phyloP scores from a whole-genome alignment of 331 rosid species.

The Malus hybrid region DNA sequence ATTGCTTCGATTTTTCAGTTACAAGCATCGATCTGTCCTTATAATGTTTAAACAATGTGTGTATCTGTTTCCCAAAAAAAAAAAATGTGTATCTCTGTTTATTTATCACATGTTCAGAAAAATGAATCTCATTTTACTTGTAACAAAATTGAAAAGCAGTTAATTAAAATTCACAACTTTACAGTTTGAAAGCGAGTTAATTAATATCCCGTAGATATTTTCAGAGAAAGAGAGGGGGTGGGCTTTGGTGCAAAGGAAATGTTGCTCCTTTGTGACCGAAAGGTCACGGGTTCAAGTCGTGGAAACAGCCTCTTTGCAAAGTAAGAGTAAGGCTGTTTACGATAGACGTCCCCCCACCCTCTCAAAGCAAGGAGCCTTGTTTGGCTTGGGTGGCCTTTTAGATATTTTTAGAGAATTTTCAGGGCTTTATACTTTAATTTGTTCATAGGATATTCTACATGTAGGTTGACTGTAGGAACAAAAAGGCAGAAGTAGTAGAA shows the following conservation, averaged over 20 bases:
- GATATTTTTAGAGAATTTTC: not conserved
- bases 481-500: not conserved
- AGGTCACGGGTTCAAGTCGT: too few species aligned
- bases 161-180: not conserved
- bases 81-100: not conserved
- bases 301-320: too few species aligned
- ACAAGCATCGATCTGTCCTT: not conserved
- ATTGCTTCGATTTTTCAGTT: not conserved
- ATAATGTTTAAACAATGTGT: not conserved
- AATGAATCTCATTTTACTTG: not conserved
- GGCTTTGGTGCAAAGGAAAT: too few species aligned
- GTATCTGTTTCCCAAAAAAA: too few species aligned
- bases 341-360: too few species aligned
- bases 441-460: constrained; percentile 2
- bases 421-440: not conserved
- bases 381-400: too few species aligned
- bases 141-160: not conserved
- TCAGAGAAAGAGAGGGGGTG: not conserved
- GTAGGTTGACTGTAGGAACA: not conserved
- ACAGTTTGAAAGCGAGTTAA: not conserved
- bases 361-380: too few species aligned
- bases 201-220: not conserved
- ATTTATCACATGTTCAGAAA: not conserved
- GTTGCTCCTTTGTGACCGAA: too few species aligned
- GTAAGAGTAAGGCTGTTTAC: too few species aligned